Evolutionary conservation across 2,329 filamentous ascomycete species (phyloP).

Genomic region (Dothistroma pini): DNA sequence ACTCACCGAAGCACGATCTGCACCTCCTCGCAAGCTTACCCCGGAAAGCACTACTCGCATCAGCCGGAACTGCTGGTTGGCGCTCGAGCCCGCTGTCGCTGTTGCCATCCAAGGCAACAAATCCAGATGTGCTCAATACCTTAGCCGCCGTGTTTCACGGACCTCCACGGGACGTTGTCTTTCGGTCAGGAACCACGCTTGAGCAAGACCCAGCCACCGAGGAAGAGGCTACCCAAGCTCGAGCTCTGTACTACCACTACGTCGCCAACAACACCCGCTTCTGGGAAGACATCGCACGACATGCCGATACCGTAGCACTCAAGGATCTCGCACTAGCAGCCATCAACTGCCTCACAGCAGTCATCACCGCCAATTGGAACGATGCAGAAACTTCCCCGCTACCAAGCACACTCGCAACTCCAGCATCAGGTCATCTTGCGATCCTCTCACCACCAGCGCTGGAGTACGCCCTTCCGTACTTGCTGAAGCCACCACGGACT

Average conservation of each 20-base stretch:
- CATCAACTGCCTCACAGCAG: slow-evolving; percentile 49
- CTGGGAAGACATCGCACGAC: slow-evolving; percentile 50
- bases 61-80: slow-evolving; percentile 22
- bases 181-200: slow-evolving; percentile 19
- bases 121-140: slow-evolving; percentile 52
- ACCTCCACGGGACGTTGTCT: slow-evolving; percentile 39
- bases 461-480: slow-evolving; percentile 52
- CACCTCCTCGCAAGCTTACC: slow-evolving; percentile 57
- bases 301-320: slow-evolving; percentile 57
- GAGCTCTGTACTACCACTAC: slow-evolving; percentile 54
- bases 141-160: slow-evolving; percentile 56
- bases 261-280: slow-evolving; percentile 48
- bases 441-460: slow-evolving; percentile 51
- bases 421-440: slow-evolving; percentile 46
- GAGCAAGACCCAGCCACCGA: slow-evolving; percentile 34
- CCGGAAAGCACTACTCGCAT: slow-evolving; percentile 50
- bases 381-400: slow-evolving; percentile 29
- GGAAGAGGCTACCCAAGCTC: slow-evolving; percentile 51
- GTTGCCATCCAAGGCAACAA: slow-evolving; percentile 52
- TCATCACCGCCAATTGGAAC: slow-evolving; percentile 55
- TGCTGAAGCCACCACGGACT: slow-evolving; percentile 55
- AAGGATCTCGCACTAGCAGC: slow-evolving; percentile 55
- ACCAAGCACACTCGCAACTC: slow-evolving; percentile 37
- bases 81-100: slow-evolving; percentile 45
- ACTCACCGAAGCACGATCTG: slow-evolving; percentile 54